phyloP scores from a whole-genome alignment of 495 filamentous ascomycete species.

The Xylaria grammica region DNA sequence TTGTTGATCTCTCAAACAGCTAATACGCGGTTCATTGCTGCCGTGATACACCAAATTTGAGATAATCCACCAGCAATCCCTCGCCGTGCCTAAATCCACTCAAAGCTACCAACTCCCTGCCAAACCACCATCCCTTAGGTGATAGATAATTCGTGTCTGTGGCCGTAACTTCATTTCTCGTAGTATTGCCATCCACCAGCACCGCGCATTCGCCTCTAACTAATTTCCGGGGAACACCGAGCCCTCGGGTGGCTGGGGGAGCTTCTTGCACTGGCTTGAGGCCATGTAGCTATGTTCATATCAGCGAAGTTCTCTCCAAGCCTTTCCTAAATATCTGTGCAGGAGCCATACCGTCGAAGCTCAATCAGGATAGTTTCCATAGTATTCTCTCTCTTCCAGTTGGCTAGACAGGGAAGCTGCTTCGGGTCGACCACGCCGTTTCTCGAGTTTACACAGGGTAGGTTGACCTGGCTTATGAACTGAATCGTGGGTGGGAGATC shows the following conservation, averaged over 20 bases:
- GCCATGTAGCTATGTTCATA: conserved; percentile 79
- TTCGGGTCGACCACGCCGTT: conserved; percentile 85
- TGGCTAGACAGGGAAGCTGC: conserved; percentile 79
- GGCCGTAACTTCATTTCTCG: conserved; percentile 13
- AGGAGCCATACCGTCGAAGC: conserved; percentile 67
- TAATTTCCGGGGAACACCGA: conserved; percentile 63
- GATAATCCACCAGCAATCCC: background rate
- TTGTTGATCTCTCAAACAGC: background rate
- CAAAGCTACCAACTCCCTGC: background rate
- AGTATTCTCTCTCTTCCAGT: conserved; percentile 87
- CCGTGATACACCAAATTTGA: background rate
- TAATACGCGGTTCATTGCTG: background rate
- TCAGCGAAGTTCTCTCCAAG: background rate
- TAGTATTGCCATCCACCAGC: background rate
- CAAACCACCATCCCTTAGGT: background rate
- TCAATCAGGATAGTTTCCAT: conserved; percentile 96
- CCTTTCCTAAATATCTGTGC: conserved; percentile 34
- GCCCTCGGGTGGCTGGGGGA: conserved; percentile 91
- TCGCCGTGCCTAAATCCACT: background rate
- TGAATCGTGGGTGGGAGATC: conserved; percentile 85
- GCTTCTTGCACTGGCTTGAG: conserved; percentile 89
- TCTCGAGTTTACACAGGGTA: conserved; percentile 83
- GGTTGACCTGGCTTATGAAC: conserved; percentile 92
- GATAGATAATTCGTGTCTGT: background rate
- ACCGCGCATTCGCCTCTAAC: background rate